Base-by-base conservation (phyloP, 73 alveolate species). In the Paramecium biaurelia region DNA sequence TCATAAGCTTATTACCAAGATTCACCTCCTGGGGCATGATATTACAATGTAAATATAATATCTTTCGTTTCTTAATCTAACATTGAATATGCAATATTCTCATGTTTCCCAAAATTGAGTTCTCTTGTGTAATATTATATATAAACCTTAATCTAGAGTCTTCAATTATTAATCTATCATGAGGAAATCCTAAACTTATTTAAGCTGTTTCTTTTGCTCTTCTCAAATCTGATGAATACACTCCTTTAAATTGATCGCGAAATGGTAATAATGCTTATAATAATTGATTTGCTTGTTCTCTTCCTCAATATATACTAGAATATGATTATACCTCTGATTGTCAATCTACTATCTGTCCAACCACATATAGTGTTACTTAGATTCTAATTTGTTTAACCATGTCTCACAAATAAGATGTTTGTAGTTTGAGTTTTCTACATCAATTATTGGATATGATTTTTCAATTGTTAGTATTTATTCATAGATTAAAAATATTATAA, bases 171-270 rank as follows among this genome's bases (percentile, higher is more conserved):
- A 5, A 21, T 4, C 32, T 21, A n/a, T 68, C 74, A 21, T 58
- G 70, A 24, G 93, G 93, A 70, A 89, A 89, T 45, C 92, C 92
- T 70, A 89, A 89, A 23, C 88, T 35, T 41, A 89, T 89, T 70
- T 70, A 18, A 26, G 92, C 94, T 38, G 94, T 89, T 45, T 89
- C 92, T 45, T 67, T 42, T 23, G 85, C 87, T 26, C 94, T 41
- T 38, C 26, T 38, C 37, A 72, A 70, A 89, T 89, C 92, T 14
- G 94, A 70, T 30, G 94, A 26, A 70, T 38, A 45, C 5, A 89
- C 76, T 7, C 70, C 43, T 30, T 53, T n/a, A 26, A 70, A 89
- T 43, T 89, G 14, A 70, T 70, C 84, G 0, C 57, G 20, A 38
- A 49, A 35, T 11, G 82, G 85, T 70, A 41, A 56, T 21, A 89